Conservation (phyloP, 78 protist genomes). For the Creolimax fragrantissima region DNA sequence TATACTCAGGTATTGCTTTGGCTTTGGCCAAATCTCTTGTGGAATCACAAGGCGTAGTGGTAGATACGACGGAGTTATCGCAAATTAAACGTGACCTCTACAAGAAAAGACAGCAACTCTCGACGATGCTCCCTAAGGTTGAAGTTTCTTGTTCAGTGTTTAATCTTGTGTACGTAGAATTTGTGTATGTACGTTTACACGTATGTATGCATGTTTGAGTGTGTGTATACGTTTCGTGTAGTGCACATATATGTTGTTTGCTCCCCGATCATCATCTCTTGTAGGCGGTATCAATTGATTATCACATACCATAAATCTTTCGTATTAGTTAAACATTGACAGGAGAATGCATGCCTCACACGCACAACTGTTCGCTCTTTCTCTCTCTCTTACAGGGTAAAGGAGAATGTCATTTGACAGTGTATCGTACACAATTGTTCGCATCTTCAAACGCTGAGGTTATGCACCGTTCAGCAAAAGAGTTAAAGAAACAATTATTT, state of each 20-base stretch:
- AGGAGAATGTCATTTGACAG: not conserved
- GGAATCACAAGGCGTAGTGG: not conserved
- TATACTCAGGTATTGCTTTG: not conserved
- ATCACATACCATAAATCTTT: too few relatives aligned
- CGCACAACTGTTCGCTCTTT: too few relatives aligned
- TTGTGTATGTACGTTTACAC: too few relatives aligned
- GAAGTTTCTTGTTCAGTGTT: too few relatives aligned
- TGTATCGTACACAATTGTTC: not conserved
- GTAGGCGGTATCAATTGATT: too few relatives aligned
- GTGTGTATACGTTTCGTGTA: not conserved
- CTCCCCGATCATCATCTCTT: too few relatives aligned
- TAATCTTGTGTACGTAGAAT: too few relatives aligned
- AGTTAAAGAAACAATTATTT: not conserved
- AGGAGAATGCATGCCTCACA: too few relatives aligned
- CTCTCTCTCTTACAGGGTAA: not conserved
- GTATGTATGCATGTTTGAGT: not conserved
- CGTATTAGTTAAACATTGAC: too few relatives aligned
- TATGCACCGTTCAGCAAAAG: not conserved
- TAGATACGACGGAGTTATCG: not conserved
- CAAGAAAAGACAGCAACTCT: not conserved
- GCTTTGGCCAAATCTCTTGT: not conserved
- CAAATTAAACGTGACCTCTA: not conserved
- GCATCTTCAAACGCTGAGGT: not conserved
- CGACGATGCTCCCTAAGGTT: not conserved
- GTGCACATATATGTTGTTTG: not conserved